Conservation (phyloP, 768 basidiomycete genomes). For the Mycena epipterygia region DNA sequence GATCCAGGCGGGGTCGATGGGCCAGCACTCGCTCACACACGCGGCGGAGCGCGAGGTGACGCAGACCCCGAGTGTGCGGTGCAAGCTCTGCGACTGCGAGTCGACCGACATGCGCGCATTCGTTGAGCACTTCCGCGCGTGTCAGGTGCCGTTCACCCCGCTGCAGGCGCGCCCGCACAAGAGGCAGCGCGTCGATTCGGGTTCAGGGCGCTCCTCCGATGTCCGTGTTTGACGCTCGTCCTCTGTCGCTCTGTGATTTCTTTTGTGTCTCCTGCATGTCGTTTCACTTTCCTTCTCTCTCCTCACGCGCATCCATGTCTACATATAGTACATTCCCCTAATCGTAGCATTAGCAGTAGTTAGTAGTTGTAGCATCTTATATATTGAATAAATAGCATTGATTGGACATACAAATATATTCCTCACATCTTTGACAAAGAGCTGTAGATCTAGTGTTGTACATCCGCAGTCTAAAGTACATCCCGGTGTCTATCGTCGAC, state of each 20-base stretch:
- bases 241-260: neutral
- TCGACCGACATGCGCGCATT: neutral
- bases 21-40: constrained; percentile 18
- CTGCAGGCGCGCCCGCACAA: neutral
- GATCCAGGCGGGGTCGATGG: neutral
- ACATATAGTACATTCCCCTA: too few relatives aligned
- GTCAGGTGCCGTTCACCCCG: neutral
- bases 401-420: too few relatives aligned
- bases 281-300: neutral
- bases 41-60: neutral
- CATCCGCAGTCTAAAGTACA: too few relatives aligned
- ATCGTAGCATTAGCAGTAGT: too few relatives aligned
- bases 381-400: too few relatives aligned
- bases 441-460: too few relatives aligned
- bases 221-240: neutral
- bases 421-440: too few relatives aligned
- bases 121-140: neutral
- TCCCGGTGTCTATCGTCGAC: neutral
- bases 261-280: neutral
- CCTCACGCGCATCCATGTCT: too few relatives aligned
- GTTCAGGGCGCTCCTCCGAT: too few relatives aligned
- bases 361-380: too few relatives aligned
- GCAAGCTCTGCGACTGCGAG: constrained; percentile 1
- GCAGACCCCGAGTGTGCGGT: too few relatives aligned
- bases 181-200: constrained; percentile 3